These are phyloP conservation scores for Vigna reflexopilosa DNA, from an alignment of 306 rosid genomes.

Conservation along the genomic window DNA sequence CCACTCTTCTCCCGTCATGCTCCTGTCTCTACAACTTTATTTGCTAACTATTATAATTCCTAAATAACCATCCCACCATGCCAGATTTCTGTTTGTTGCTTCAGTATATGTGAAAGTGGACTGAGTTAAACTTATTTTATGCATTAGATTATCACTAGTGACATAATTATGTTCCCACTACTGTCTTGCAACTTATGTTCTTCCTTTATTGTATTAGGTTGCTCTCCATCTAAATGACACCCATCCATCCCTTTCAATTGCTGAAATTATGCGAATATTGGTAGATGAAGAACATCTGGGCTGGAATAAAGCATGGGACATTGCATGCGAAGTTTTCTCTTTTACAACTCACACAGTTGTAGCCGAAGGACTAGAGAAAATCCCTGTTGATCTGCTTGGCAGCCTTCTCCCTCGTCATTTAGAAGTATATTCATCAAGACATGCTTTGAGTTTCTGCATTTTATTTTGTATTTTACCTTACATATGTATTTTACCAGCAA, in stretches of 20 bases:
- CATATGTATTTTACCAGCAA: conserved; percentile 6
- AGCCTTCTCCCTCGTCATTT: conserved; percentile 84
- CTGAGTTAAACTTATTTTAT: conserved; percentile 12
- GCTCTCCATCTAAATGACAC: conserved; percentile 80
- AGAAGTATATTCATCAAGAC: conserved; percentile 52
- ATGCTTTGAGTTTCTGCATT: conserved; percentile 14
- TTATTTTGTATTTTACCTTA: conserved; percentile 31
- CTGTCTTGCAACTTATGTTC: conserved; percentile 32
- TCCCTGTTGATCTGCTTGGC: conserved; percentile 72
- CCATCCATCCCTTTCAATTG: conserved; percentile 78
- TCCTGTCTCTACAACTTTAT: background rate
- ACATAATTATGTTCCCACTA: conserved; percentile 39
- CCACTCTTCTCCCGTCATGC: background rate
- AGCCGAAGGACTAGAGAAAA: conserved; percentile 74
- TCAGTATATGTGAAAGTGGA: conserved; percentile 32
- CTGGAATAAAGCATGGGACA: conserved; percentile 72
- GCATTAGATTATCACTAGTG: conserved; percentile 27
- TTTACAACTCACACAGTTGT: conserved; percentile 73
- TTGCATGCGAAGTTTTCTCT: conserved; percentile 65
- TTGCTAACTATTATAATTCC: background rate
- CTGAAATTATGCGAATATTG: conserved; percentile 73
- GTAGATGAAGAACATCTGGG: conserved; percentile 73
- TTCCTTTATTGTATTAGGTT: conserved; percentile 56
- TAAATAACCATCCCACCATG: background rate
- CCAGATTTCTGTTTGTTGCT: conserved; percentile 19